Conservation (phyloP, 129 eudicot species). For the Ambrosia trifida region DNA sequence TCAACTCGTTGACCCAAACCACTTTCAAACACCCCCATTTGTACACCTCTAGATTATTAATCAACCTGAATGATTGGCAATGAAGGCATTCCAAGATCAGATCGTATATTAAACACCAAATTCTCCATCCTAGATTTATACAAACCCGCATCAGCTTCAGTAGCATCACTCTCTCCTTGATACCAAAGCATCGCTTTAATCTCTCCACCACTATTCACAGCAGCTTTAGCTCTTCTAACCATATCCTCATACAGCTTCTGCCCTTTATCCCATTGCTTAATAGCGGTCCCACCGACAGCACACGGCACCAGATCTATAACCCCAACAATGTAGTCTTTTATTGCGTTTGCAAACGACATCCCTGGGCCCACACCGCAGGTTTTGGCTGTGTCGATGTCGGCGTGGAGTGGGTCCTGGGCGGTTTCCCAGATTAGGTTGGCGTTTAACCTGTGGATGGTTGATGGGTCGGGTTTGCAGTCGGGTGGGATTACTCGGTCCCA, state of each 20-base stretch:
- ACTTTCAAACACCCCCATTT: no score
- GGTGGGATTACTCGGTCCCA: constrained; percentile 79
- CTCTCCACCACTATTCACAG: constrained; percentile 54
- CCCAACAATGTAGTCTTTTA: constrained; percentile 58
- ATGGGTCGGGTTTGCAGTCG: constrained; percentile 57
- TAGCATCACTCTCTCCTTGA: constrained; percentile 83
- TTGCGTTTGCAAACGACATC: constrained; percentile 79
- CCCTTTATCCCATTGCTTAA: constrained; percentile 77
- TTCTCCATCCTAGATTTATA: constrained; percentile 68
- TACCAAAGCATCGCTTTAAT: constrained; percentile 85
- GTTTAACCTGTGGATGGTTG: constrained; percentile 73
- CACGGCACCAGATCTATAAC: constrained; percentile 68
- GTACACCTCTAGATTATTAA: not conserved
- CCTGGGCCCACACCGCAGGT: constrained; percentile 91
- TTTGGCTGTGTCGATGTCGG: constrained; percentile 70
- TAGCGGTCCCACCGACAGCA: constrained; percentile 85
- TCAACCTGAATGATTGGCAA: constrained; percentile 87
- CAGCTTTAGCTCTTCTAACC: constrained; percentile 62
- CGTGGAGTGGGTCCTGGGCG: constrained; percentile 85
- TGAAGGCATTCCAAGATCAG: constrained; percentile 64
- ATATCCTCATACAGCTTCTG: constrained; percentile 50
- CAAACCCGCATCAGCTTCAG: constrained; percentile 38
- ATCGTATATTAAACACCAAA: constrained; percentile 51
- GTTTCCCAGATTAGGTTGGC: constrained; percentile 74
- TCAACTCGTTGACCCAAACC: no score